These are phyloP conservation scores for Cutaneotrichosporon mucoides DNA, from an alignment of 1,284 basidiomycete species.

Conservation along the genomic window DNA sequence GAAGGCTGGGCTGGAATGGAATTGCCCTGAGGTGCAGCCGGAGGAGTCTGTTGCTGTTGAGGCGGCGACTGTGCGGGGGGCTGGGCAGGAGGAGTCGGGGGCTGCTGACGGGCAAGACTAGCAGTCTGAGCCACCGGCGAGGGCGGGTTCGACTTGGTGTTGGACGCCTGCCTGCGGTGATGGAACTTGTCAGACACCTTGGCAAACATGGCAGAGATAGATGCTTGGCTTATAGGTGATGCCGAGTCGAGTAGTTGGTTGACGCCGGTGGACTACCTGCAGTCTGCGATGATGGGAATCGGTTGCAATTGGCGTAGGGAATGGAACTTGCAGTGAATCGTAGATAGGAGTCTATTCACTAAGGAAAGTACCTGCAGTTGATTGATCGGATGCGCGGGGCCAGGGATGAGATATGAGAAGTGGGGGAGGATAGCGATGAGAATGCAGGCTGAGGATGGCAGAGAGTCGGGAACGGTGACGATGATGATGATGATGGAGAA, in stretches of 20 bases:
- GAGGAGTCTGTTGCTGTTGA: not conserved
- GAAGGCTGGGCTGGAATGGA: no score
- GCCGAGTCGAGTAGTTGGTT: not conserved
- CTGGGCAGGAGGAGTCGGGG: slow-evolving; percentile 2
- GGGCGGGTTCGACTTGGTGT: slow-evolving; percentile 14
- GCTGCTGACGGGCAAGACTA: not conserved
- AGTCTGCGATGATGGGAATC: not conserved
- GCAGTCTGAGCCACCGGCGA: slow-evolving; percentile 3
- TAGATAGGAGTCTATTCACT: no score
- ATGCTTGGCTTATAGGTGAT: not conserved
- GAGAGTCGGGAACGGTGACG: not conserved
- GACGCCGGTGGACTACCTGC: no score
- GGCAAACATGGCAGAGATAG: slow-evolving; percentile 33
- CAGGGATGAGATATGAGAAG: no score
- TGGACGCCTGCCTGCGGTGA: slow-evolving; percentile 32
- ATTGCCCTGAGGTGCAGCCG: no score
- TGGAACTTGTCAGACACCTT: slow-evolving; percentile 48
- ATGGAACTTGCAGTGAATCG: no score
- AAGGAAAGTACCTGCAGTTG: no score
- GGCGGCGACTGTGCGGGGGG: not conserved
- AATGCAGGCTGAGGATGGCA: not conserved
- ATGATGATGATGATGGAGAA: not conserved
- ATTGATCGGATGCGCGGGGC: no score
- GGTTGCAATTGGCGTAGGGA: no score
- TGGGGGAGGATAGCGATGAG: no score